These are phyloP conservation scores for Alternaria atra DNA, from an alignment of 2,329 filamentous ascomycete species.

Conservation along the genomic window DNA sequence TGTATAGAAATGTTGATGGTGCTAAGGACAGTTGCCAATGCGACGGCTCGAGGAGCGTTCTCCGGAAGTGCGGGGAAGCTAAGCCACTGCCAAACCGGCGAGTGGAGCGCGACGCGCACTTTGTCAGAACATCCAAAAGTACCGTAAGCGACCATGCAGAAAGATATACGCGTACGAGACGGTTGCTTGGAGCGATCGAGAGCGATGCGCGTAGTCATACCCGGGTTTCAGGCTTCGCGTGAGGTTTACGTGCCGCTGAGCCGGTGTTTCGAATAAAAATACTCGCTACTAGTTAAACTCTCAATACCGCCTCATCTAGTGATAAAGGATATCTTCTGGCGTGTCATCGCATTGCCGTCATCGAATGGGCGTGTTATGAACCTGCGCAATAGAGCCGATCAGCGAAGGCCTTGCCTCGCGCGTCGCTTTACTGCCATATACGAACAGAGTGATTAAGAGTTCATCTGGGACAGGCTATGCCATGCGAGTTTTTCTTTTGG, in stretches of 20 bases:
- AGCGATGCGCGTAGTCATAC: not conserved
- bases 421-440: not conserved
- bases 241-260: not conserved
- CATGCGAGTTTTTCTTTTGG: not conserved
- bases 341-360: not conserved
- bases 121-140: not conserved
- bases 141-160: not conserved
- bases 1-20: not conserved
- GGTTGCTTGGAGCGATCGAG: not conserved
- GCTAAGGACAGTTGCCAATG: conserved; percentile 4
- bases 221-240: not conserved
- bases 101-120: not conserved
- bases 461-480: not conserved
- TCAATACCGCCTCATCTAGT: not conserved
- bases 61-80: conserved; percentile 14
- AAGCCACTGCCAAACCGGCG: not conserved
- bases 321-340: not conserved
- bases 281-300: not conserved
- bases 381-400: not conserved
- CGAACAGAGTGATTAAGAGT: not conserved
- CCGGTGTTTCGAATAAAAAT: not conserved
- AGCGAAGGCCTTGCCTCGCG: not conserved
- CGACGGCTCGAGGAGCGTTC: not conserved
- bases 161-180: not conserved
- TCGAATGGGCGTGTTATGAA: not conserved